Percentiles rank a stretch among this genome's conserved stretches.
Conservation (phyloP, 2,329 filamentous ascomycete genomes). For the Periconia sp. region DNA sequence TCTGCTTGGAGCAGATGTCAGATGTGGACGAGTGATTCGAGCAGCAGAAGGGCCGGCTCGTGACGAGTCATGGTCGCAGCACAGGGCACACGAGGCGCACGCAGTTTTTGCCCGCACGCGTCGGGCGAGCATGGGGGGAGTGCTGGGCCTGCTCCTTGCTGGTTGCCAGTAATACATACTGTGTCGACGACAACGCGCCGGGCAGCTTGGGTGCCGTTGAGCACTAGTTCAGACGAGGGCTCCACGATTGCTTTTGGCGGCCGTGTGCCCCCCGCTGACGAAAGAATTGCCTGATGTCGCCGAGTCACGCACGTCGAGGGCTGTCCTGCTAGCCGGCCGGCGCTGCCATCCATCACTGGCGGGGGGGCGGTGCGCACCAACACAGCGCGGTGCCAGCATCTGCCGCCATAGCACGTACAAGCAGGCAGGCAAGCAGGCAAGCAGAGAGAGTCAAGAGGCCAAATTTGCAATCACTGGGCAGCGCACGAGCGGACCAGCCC, state of each 20-base stretch:
- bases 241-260: constrained; percentile 14
- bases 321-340: constrained; percentile 20
- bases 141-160: too few species aligned
- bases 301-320: constrained; percentile 33
- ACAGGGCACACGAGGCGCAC: constrained; percentile 25
- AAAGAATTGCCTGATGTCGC: constrained; percentile 29
- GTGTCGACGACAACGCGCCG: too few species aligned
- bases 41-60: constrained; percentile 22
- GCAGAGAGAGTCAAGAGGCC: too few species aligned
- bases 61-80: constrained; percentile 24
- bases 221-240: constrained; percentile 3
- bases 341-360: constrained; percentile 36
- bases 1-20: constrained; percentile 29
- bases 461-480: too few species aligned
- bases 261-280: constrained; percentile 30
- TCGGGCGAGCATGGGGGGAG: constrained; percentile 7
- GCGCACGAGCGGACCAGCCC: constrained; percentile 41
- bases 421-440: not conserved
- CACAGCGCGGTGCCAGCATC: constrained; percentile 20
- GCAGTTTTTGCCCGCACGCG: constrained; percentile 10
- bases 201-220: not conserved
- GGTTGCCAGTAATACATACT: too few species aligned
- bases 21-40: constrained; percentile 36
- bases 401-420: too few species aligned
- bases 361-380: constrained; percentile 30